Percentiles rank a stretch among this genome's conserved stretches.
Evolutionary conservation across 805 yeast species (phyloP).

Genomic region (Saturnispora hagleri): DNA sequence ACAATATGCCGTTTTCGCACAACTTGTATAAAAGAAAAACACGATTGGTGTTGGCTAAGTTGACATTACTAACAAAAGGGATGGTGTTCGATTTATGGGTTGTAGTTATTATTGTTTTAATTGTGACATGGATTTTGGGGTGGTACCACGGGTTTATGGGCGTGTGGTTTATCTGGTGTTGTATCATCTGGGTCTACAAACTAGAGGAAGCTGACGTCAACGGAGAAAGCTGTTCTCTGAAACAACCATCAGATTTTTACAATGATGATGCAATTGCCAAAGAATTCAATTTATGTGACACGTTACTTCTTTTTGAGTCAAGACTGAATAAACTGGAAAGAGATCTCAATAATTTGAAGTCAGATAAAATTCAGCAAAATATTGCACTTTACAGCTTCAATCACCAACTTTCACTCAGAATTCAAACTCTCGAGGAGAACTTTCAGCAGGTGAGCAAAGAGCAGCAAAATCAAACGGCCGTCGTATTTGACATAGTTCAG

Average conservation of each 20-base stretch:
- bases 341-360: not conserved
- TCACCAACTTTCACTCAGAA: slow-evolving; percentile 9
- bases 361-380: slow-evolving; percentile 10
- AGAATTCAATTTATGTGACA: slow-evolving; percentile 1
- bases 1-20: slow-evolving; percentile 1
- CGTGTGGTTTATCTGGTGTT: slow-evolving; percentile 9
- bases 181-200: slow-evolving; percentile 12
- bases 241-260: not conserved
- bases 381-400: slow-evolving; percentile 9
- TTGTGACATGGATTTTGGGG: slow-evolving; percentile 10
- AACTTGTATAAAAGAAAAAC: slow-evolving; percentile 1
- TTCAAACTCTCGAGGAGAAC: slow-evolving; percentile 9
- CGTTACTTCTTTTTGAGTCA: slow-evolving; percentile 2
- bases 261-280: not conserved
- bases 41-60: not conserved
- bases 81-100: slow-evolving; percentile 10
- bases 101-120: slow-evolving; percentile 2
- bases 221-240: not conserved
- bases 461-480: not conserved
- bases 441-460: not conserved
- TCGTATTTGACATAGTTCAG: not conserved
- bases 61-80: not conserved
- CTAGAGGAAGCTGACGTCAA: slow-evolving; percentile 3
- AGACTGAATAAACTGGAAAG: slow-evolving; percentile 5
- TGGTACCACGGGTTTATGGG: slow-evolving; percentile 6